Evolutionary conservation across 2,329 filamentous ascomycete species (phyloP).

Genomic region (Blastomyces percursus): DNA sequence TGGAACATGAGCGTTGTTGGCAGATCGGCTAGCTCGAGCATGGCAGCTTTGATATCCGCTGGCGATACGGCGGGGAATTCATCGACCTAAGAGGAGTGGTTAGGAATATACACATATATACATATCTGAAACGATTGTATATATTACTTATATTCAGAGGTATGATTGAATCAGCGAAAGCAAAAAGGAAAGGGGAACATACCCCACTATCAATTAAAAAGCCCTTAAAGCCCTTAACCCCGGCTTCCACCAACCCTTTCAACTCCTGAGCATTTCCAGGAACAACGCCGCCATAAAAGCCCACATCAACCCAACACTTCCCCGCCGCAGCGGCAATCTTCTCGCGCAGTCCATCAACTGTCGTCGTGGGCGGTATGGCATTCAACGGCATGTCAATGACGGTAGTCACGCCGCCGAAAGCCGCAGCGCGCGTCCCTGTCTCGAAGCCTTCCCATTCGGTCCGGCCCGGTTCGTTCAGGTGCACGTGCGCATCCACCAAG

Average conservation of each 20-base stretch:
- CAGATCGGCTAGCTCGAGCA: conserved; percentile 66
- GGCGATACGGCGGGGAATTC: conserved; percentile 90
- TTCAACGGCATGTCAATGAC: conserved; percentile 98
- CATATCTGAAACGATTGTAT: neutral
- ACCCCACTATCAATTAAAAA: conserved; percentile 96
- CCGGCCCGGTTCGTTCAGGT: conserved; percentile 90
- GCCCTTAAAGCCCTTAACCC: conserved; percentile 92
- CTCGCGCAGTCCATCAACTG: conserved; percentile 65
- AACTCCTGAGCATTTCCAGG: conserved; percentile 78
- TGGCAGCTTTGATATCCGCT: conserved; percentile 65
- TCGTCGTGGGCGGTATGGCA: conserved; percentile 92
- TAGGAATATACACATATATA: neutral
- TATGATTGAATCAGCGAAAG: neutral
- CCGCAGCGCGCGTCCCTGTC: conserved; percentile 85
- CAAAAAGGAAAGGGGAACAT: conserved; percentile 27
- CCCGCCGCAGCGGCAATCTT: conserved; percentile 75
- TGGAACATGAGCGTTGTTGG: conserved; percentile 97
- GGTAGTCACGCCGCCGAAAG: conserved; percentile 91
- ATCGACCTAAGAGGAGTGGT: conserved; percentile 56
- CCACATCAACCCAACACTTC: conserved; percentile 98
- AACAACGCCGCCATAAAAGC: conserved; percentile 90
- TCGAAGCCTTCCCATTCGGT: conserved; percentile 99
- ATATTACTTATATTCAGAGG: neutral
- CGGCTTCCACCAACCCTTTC: conserved; percentile 66
- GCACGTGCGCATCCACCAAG: conserved; percentile 91